Percentiles rank a stretch among this genome's conserved stretches.
These are phyloP conservation scores for Ascoidea asiatica DNA, from an alignment of 805 yeast genomes.

Conservation along the genomic window DNA sequence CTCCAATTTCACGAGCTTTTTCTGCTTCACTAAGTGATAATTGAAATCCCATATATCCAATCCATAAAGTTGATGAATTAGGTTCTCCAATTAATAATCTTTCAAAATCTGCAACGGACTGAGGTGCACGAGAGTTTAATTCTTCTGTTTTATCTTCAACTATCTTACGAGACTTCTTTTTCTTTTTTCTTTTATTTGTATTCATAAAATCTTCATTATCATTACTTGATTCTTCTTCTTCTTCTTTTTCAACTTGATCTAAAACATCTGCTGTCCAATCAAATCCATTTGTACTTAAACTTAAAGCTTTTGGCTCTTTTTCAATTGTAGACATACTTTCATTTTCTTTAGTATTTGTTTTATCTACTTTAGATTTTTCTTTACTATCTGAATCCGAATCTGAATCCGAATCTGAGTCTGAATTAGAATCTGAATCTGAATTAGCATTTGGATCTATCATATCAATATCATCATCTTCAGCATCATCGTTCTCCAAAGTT, in stretches of 20 bases:
- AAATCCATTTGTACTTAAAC: slow-evolving; percentile 75
- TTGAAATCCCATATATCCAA: slow-evolving; percentile 97
- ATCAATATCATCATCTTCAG: slow-evolving; percentile 13
- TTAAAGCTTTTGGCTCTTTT: slow-evolving; percentile 19
- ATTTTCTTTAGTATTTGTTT: slow-evolving; percentile 18
- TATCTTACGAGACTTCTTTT: slow-evolving; percentile 20
- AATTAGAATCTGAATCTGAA: slow-evolving; percentile 22
- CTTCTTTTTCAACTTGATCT: slow-evolving; percentile 59
- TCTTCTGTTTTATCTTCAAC: slow-evolving; percentile 79
- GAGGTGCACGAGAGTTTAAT: slow-evolving; percentile 75
- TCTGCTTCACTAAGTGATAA: slow-evolving; percentile 88
- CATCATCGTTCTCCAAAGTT: slow-evolving; percentile 13
- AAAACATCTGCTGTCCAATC: slow-evolving; percentile 92
- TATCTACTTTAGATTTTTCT: slow-evolving; percentile 16
- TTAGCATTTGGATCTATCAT: slow-evolving; percentile 13
- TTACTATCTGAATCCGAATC: slow-evolving; percentile 21
- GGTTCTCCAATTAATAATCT: slow-evolving; percentile 86
- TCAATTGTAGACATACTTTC: slow-evolving; percentile 12
- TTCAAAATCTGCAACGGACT: slow-evolving; percentile 85
- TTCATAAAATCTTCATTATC: slow-evolving; percentile 34
- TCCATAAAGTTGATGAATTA: slow-evolving; percentile 88
- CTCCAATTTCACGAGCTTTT: slow-evolving; percentile 86
- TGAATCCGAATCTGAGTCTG: slow-evolving; percentile 20
- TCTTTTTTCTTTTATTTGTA: slow-evolving; percentile 32
- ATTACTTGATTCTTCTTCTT: slow-evolving; percentile 38